phyloP scores from a whole-genome alignment of 345 rosid genomes.

The Salix exigua region DNA sequence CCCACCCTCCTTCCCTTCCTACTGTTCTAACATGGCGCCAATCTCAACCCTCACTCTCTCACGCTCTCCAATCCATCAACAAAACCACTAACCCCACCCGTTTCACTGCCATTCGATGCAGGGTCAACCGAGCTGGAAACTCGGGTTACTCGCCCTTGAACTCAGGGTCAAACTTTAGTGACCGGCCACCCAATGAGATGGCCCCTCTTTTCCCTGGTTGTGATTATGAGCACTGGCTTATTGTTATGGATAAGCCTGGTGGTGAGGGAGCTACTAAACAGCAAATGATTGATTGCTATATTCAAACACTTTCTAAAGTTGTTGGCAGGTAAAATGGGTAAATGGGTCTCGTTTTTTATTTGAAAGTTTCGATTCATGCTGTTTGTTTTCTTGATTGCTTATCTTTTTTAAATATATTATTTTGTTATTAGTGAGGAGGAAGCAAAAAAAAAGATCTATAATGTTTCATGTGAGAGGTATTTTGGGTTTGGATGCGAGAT shows the following conservation, averaged over 20 bases:
- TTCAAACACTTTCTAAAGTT: slow-evolving; percentile 76
- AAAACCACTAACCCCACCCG: slow-evolving; percentile 20
- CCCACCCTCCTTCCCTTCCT: slow-evolving; percentile 8
- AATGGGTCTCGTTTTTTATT: background rate
- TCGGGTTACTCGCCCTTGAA: slow-evolving; percentile 82
- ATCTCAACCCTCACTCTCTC: slow-evolving; percentile 29
- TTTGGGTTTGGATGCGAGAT: slow-evolving; percentile 93
- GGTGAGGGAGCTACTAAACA: slow-evolving; percentile 84
- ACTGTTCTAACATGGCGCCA: slow-evolving; percentile 40
- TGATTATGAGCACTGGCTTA: slow-evolving; percentile 96
- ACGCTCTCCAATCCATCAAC: slow-evolving; percentile 18
- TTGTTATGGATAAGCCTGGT: slow-evolving; percentile 91
- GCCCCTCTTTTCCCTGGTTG: slow-evolving; percentile 92
- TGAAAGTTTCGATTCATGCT: background rate
- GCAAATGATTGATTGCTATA: slow-evolving; percentile 89
- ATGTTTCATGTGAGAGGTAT: slow-evolving; percentile 95
- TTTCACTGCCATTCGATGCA: slow-evolving; percentile 58
- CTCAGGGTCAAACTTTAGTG: slow-evolving; percentile 83
- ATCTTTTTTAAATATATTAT: background rate
- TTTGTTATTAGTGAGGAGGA: slow-evolving; percentile 64
- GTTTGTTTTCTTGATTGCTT: background rate
- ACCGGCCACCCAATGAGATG: slow-evolving; percentile 95
- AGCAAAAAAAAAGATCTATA: slow-evolving; percentile 84
- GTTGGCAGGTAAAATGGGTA: slow-evolving; percentile 52
- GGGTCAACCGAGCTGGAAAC: slow-evolving; percentile 67